Conservation (phyloP, 148 eudicot genomes). For the Cornus kousa region DNA sequence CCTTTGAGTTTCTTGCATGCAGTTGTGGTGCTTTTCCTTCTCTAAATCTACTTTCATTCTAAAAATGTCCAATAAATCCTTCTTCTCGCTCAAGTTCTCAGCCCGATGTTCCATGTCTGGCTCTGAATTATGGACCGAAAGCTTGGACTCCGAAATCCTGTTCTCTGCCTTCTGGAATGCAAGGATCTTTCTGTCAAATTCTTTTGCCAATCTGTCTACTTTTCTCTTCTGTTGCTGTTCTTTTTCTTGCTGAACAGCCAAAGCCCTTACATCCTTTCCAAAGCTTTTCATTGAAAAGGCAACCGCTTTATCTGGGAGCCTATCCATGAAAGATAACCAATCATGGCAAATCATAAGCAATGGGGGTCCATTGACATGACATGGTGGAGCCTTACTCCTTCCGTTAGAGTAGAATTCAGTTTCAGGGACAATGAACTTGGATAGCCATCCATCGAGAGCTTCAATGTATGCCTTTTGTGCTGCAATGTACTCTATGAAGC, state of each 20-base stretch:
- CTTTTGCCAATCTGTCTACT: slow-evolving; percentile 75
- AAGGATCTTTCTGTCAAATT: slow-evolving; percentile 60
- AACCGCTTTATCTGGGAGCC: slow-evolving; percentile 76
- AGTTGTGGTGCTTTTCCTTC: slow-evolving; percentile 77
- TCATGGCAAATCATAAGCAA: slow-evolving; percentile 62
- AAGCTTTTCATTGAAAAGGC: slow-evolving; percentile 67
- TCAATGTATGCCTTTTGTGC: slow-evolving; percentile 71
- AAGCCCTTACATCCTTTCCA: slow-evolving; percentile 61
- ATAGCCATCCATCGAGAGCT: slow-evolving; percentile 82
- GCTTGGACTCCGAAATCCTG: slow-evolving; percentile 45
- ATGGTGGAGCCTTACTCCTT: slow-evolving; percentile 35
- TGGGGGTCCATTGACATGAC: slow-evolving; percentile 63
- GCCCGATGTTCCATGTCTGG: slow-evolving; percentile 33
- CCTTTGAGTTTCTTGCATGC: slow-evolving; percentile 75
- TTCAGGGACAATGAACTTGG: slow-evolving; percentile 82
- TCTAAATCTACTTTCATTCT: slow-evolving; percentile 60
- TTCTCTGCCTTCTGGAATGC: slow-evolving; percentile 74
- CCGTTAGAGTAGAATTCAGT: slow-evolving; percentile 58
- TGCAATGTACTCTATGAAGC: slow-evolving; percentile 63
- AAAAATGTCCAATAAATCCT: slow-evolving; percentile 60
- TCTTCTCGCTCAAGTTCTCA: slow-evolving; percentile 56
- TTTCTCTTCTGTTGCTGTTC: slow-evolving; percentile 83
- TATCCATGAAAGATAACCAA: slow-evolving; percentile 66
- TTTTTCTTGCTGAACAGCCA: slow-evolving; percentile 83
- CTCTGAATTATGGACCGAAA: slow-evolving; percentile 49